Conservation (phyloP, 2,329 filamentous ascomycete species). For the Talaromyces pinophilus region DNA sequence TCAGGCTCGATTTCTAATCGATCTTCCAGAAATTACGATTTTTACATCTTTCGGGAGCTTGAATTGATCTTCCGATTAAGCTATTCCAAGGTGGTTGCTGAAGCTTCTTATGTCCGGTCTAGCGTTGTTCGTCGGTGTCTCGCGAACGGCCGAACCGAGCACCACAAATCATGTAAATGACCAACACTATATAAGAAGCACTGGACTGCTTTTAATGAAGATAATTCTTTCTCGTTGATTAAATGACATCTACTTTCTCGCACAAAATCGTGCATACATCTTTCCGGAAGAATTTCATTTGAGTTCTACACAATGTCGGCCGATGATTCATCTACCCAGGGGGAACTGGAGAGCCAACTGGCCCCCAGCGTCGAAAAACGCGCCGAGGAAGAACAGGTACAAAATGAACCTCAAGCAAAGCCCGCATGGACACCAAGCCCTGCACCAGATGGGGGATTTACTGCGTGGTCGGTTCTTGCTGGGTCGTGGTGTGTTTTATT, state of each 20-base stretch:
- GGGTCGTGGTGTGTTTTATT: conserved; percentile 29
- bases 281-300: neutral
- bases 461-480: conserved; percentile 6
- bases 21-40: neutral
- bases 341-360: neutral
- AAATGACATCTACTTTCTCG: neutral
- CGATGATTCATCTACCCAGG: neutral
- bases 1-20: neutral
- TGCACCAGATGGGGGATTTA: conserved; percentile 11
- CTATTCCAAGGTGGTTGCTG: neutral
- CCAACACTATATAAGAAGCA: neutral
- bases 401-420: neutral
- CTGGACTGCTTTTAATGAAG: neutral
- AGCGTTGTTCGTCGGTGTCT: neutral
- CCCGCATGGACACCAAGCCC: neutral
- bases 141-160: conserved; percentile 1
- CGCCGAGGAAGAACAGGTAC: neutral
- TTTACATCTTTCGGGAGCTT: neutral
- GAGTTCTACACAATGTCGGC: neutral
- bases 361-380: neutral
- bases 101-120: conserved; percentile 1
- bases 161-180: neutral
- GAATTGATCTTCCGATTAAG: neutral
- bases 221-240: neutral
- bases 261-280: no score